phyloP scores from a whole-genome alignment of 2,329 filamentous ascomycete species.

The Leptographium galeiforme region DNA sequence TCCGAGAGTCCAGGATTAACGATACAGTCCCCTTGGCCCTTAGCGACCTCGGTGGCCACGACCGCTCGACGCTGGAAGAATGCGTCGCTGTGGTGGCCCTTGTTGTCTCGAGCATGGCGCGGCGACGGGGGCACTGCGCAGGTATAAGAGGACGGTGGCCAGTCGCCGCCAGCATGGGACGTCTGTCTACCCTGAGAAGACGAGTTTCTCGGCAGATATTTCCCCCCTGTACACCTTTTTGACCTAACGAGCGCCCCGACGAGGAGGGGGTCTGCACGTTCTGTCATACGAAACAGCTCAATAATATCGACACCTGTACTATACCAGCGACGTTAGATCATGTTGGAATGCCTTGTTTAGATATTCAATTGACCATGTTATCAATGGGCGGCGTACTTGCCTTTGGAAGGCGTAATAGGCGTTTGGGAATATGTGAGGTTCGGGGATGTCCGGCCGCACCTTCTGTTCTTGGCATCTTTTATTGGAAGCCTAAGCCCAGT shows the following conservation, averaged over 20 bases:
- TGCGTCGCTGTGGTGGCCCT: neutral
- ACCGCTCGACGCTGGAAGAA: neutral
- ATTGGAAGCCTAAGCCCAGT: too few relatives aligned
- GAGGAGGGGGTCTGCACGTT: neutral
- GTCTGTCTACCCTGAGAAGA: neutral
- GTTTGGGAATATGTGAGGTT: too few relatives aligned
- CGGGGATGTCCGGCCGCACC: too few relatives aligned
- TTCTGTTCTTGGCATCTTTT: too few relatives aligned
- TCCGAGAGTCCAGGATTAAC: neutral
- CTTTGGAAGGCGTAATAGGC: too few relatives aligned
- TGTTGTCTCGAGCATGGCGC: neutral
- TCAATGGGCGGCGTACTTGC: too few relatives aligned
- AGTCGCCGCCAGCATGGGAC: neutral
- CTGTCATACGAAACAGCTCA: neutral
- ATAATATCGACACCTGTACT: neutral
- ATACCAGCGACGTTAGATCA: neutral
- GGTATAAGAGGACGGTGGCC: neutral
- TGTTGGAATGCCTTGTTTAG: neutral
- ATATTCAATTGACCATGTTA: neutral
- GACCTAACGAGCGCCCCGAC: neutral
- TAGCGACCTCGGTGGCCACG: neutral
- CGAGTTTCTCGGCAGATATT: neutral
- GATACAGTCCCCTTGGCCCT: conserved; percentile 5
- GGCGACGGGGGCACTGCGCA: neutral
- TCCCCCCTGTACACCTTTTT: neutral